Evolutionary conservation across 2,329 filamentous ascomycete species (phyloP), one percentile per base, ranked within the genome.

Genomic region (Plectosphaerella cucumerina): DNA sequence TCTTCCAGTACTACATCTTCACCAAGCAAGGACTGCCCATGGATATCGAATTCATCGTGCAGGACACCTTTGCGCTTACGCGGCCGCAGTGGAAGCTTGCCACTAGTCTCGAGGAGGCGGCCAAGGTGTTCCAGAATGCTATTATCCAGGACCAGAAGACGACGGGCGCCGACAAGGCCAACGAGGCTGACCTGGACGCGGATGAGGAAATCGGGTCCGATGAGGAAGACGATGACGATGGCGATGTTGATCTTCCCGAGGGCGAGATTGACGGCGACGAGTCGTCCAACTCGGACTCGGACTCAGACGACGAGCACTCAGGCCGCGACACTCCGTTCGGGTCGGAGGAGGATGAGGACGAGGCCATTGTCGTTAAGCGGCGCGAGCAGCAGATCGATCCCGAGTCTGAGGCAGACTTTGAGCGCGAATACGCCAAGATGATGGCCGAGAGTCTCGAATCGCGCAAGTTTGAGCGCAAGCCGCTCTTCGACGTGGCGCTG

Each of bases 381-480:
- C 87, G 93, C 62, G 89, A 96, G 66, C 90, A 97, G 65, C 83
- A 93, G 60, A 80, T 92, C 51, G 92, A 99, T 58, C 92, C 93
- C 0, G 92, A 97, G 70, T 90, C 87, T 39, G 94, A 99, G 63
- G 94, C 93, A 6, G 94, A 99, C 41, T 99, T 99, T 65, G 95
- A 99, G 65, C 89, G 93, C 60, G 94, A 97, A 70, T 94, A 96
- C 67, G 92, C 94, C 35, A 97, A 96, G 70, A 89, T 99, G 83
- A 97, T 99, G 93, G 83, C 92, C 47, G 94, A 99, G 69, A 97
- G 93, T 71, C 75, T 96, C 61, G 94, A 99, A 59, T 95, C 93
- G 5, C 85, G 94, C 60, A 97, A 96, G 62, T 96, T 96, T 59
- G 94, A 99, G 64, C 89, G 94, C 55, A 97, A 96, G 70, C 85